Evolutionary conservation across 139 green algal species (phyloP), one percentile per base, ranked within the genome.

Genomic region (Asterochloris sp.): DNA sequence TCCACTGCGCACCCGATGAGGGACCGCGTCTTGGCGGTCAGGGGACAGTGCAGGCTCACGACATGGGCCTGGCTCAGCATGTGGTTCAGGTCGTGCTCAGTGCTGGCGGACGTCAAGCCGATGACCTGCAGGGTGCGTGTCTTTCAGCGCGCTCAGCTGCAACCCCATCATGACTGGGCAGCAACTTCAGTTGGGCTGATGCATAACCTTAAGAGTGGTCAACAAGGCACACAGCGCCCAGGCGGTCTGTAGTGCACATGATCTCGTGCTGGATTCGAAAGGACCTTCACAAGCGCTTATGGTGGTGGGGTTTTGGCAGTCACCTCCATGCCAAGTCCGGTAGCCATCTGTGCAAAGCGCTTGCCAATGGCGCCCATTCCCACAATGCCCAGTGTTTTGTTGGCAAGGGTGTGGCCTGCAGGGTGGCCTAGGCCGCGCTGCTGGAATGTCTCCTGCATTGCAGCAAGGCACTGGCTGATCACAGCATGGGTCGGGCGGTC

Each of bases 311-410:
- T 14, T 24, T 14, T 71, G 66, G 19, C 66, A 71, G 66, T 6
- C 66, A 71, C 66, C 66, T 71, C 19, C 66, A 71, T 71, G 66
- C 66, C 66, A 6, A 26, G 21, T 71, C 66, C 21, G 4, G 66
- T 23, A 71, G 66, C 66, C 17, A 23, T 26, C 19, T 23, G 66
- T 71, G 66, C 26, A 15, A 78, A 23, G 8, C 12, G 63, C 74
- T 71, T 13, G 78, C 89, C 89, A 28, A 93, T 85, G 0, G 66
- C 24, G n/a, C 89, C 89, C 81, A 88, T 85, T 60, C 89, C 89
- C 28, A 93, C 62, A 11, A 93, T 84, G 21, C 89, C 89, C 38
- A 93, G 78, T 38, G 79, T 89, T 81, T 90, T 90, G 67, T 88
- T 88, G 12, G 29, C 13, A 76, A 91, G 83, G 80, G 90, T 83